Percentiles rank a stretch among this genome's conserved stretches.
These are phyloP conservation scores for Ogataea trehalophila DNA, from an alignment of 805 yeast species.

Conservation along the genomic window DNA sequence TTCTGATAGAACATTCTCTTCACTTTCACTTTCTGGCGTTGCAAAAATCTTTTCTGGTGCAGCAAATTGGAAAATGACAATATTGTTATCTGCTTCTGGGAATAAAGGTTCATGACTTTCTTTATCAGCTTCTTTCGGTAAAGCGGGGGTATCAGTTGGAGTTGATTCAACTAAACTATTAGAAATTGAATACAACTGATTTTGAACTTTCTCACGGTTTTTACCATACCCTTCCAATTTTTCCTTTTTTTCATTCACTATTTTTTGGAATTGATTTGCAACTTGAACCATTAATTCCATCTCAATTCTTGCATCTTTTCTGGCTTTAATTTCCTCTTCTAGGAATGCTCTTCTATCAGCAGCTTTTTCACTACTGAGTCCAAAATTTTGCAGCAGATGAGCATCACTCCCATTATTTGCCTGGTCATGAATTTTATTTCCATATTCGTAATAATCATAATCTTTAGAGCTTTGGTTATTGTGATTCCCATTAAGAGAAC, in stretches of 20 bases:
- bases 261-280: conserved; percentile 4
- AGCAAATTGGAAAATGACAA: conserved; percentile 20
- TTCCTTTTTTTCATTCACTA: conserved; percentile 1
- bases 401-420: not conserved
- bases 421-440: not conserved
- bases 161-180: not conserved
- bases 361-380: not conserved
- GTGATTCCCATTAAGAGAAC: not conserved
- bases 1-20: not conserved
- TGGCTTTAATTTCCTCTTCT: conserved; percentile 16
- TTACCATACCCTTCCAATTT: not conserved
- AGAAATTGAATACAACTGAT: not conserved
- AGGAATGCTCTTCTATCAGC: conserved; percentile 7
- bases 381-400: not conserved
- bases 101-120: not conserved
- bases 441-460: not conserved
- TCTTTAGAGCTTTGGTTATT: not conserved
- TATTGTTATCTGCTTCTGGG: not conserved
- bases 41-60: conserved; percentile 14
- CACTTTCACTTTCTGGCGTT: not conserved
- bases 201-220: no score
- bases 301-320: conserved; percentile 12
- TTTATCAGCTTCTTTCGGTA: not conserved
- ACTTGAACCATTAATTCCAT: conserved; percentile 1
- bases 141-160: no score